Evolutionary conservation across 371 early-diverging fungal genomes (phyloP), one percentile per base, ranked within the genome.

Genomic region (Neoconidiobolus thromboides): DNA sequence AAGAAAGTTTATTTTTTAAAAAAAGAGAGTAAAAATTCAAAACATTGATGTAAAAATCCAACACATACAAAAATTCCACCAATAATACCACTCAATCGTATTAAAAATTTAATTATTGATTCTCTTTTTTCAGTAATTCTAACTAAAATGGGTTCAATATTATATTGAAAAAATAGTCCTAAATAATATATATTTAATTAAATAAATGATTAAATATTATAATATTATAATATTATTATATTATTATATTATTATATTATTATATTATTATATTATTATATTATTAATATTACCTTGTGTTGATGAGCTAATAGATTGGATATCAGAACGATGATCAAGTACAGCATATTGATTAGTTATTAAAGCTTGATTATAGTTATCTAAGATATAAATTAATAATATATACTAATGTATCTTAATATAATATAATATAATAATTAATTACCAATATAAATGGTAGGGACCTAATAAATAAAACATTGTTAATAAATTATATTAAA

Each of bases 331-430:
- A 43, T 78, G 76, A 61, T 92, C 89, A 5, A 86, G 91, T 0
- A 93, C 93, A 10, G 93, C 86, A 67, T 93, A 96, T 66, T 96
- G 96, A 68, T 88, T 90, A 15, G 94, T 91, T 3, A 79, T 50
- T 41, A 91, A 63, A 1, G 69, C 62, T 38, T 71, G 73, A 43
- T 69, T 63, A 12, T 62, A 60, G 42, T 78, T 68, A 61, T 80
- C 78, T 39, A 77, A 66, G 49, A 69, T 76, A 37, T 70, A 70
- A 26, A 26, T 26, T 26, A 26, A 26, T 26, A 26, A 26, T 26
- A 26, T 26, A 26, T 26, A 26, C 26, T 26, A 26, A 3, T 81
- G 81, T 1, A 81, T 80, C 15, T 80, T 57, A 38, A 39, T 6
- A 15, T 5, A 38, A 6, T 7, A 37, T 14, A 58, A 4, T 5